Percentiles rank a stretch among this genome's conserved stretches.
phyloP scores from a whole-genome alignment of 2,329 filamentous ascomycete genomes.

The Daldinia eschscholtzii region DNA sequence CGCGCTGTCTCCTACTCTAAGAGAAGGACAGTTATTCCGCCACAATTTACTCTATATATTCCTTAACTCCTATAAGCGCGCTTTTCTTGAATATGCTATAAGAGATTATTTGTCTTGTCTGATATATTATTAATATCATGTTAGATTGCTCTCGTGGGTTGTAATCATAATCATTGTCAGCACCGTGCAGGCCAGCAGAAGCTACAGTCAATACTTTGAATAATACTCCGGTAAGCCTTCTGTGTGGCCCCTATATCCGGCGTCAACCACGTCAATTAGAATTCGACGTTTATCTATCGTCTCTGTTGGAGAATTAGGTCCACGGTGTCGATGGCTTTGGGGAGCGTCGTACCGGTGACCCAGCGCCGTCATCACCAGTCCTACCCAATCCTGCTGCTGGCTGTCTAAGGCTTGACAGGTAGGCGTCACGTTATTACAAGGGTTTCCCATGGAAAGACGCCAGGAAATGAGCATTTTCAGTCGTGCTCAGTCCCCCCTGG shows the following conservation, averaged over 20 bases:
- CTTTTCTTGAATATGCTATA: background rate
- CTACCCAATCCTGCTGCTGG: slow-evolving; percentile 22
- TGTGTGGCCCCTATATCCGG: slow-evolving; percentile 23
- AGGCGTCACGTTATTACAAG: slow-evolving; percentile 34
- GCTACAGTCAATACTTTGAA: slow-evolving; percentile 20
- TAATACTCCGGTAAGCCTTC: slow-evolving; percentile 25
- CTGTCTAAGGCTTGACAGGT: slow-evolving; percentile 34
- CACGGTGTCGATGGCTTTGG: slow-evolving; percentile 20
- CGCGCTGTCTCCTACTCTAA: slow-evolving; percentile 27
- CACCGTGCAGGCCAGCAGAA: slow-evolving; percentile 22
- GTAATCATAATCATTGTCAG: slow-evolving; percentile 23
- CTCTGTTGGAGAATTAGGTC: slow-evolving; percentile 10
- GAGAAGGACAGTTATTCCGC: slow-evolving; percentile 15
- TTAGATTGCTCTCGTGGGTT: slow-evolving; percentile 8
- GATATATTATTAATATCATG: slow-evolving; percentile 11
- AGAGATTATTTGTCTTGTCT: background rate
- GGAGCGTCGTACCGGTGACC: slow-evolving; percentile 21
- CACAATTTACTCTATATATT: slow-evolving; percentile 19
- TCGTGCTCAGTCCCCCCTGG: slow-evolving; percentile 18
- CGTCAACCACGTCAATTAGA: slow-evolving; percentile 13
- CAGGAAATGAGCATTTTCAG: slow-evolving; percentile 19
- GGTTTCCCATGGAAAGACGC: slow-evolving; percentile 29
- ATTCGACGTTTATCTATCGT: slow-evolving; percentile 11
- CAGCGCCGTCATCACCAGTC: slow-evolving; percentile 24
- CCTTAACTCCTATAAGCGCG: slow-evolving; percentile 16